Conservation (phyloP, 2,329 filamentous ascomycete genomes). For the Neobulgaria alba region DNA sequence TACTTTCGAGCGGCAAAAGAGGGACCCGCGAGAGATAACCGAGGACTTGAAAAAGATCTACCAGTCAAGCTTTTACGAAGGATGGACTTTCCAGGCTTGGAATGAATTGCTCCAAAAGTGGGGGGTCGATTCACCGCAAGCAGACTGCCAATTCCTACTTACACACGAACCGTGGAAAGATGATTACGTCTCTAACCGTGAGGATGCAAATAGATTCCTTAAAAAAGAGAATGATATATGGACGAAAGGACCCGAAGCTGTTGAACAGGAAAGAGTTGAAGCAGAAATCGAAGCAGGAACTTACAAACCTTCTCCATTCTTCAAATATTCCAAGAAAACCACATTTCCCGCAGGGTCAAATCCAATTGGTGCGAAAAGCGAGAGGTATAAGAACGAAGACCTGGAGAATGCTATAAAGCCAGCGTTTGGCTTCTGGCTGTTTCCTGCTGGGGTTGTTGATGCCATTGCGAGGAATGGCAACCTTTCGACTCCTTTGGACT, state of each 20-base stretch:
- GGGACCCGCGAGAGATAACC: neutral
- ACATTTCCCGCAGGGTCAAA: neutral
- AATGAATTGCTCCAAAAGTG: neutral
- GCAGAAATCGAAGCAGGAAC: neutral
- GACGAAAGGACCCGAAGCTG: neutral
- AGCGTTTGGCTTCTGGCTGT: conserved; percentile 5
- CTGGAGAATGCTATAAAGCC: conserved; percentile 1
- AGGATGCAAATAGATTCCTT: neutral
- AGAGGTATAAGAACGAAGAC: conserved; percentile 4
- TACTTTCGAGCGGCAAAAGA: neutral
- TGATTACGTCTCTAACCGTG: neutral
- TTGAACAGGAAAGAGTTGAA: neutral
- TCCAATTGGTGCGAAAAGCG: neutral
- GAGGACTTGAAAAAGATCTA: neutral
- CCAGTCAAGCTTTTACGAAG: neutral
- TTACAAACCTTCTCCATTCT: too few species aligned
- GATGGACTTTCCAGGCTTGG: neutral
- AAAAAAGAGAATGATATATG: neutral
- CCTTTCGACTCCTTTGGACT: neutral
- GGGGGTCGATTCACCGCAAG: neutral
- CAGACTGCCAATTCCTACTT: neutral
- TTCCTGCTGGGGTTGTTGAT: neutral
- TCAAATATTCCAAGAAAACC: too few species aligned
- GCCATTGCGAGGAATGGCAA: neutral
- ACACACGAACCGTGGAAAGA: too few species aligned